Base-by-base conservation (phyloP, 2,329 filamentous ascomycete genomes). In the Simplicillium aogashimaense region DNA sequence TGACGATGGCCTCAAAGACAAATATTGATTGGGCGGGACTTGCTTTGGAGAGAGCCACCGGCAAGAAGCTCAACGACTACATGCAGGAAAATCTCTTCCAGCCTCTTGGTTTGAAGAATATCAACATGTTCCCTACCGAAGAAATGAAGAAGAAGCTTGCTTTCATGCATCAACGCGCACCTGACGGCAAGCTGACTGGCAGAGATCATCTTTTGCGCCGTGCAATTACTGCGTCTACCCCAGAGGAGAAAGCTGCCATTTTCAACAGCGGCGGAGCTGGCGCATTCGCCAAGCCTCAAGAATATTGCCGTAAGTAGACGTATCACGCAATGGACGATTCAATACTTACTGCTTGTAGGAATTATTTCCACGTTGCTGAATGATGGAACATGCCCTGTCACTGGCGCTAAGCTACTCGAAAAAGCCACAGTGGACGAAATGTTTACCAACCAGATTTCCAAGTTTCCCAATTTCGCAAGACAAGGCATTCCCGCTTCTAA, bases 261-360 rank as follows among this genome's bases (percentile, higher is more conserved):
- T 72, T 81, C 53, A 69, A 81, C 52, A 72, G 69, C 34, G 81
- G 75, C 5, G 81, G 80, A 4, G 78, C 67, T 3, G 80, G 80
- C 3, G 61, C 74, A 36, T 84, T 74, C 50, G 71, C 74, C 0
- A 68, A 65, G 44, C 76, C 78, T 0, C 64, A 66, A 8, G 78
- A 84, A 35, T 84, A 81, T 48, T 64, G 65, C 41, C 69, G 76
- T 74, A 57, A 51, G 67, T 58, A 10, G 14, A 15, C 25, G 4
- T 15, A 25, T 5, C 2, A 30, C 7, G 15, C 4, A n/a, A 35
- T 50, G 8, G 47, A 33, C 14, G 29, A 11, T 17, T 33, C 11
- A 7, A 16, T 33, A 17, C 7, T 2, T 18, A 12, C 16, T 34
- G 12, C 15, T 7, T 8, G 6, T 46, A 76, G 74, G 75, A 44